Percentiles rank a stretch among this genome's conserved stretches.
These are phyloP conservation scores for Boletellus ananas DNA, from an alignment of 768 basidiomycete species.

Conservation along the genomic window DNA sequence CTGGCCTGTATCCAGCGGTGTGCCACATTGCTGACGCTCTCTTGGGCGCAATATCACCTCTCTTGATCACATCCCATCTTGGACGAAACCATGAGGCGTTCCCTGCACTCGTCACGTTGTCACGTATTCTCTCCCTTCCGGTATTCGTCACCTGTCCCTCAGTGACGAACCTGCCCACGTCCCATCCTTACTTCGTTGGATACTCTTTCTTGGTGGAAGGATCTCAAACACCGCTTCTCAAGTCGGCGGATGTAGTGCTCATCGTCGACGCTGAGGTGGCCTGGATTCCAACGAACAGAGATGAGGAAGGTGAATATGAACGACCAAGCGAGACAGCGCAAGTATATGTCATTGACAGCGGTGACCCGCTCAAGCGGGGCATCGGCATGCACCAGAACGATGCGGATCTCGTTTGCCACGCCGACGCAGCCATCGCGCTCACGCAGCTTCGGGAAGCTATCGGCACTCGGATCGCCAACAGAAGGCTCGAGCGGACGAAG, in stretches of 20 bases:
- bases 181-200: slow-evolving; percentile 53
- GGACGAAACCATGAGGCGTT: slow-evolving; percentile 54
- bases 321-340: slow-evolving; percentile 41
- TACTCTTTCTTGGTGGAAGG: slow-evolving; percentile 45
- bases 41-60: slow-evolving; percentile 45
- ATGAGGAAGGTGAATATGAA: slow-evolving; percentile 24
- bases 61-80: slow-evolving; percentile 62
- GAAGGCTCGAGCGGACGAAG: slow-evolving; percentile 13
- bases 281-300: slow-evolving; percentile 54
- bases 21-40: slow-evolving; percentile 47
- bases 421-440: slow-evolving; percentile 52
- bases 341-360: slow-evolving; percentile 59
- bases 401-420: slow-evolving; percentile 56
- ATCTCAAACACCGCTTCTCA: slow-evolving; percentile 45
- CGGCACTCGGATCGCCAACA: slow-evolving; percentile 7
- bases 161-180: slow-evolving; percentile 50
- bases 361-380: slow-evolving; percentile 53
- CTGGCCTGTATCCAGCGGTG: slow-evolving; percentile 21
- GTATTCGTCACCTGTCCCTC: slow-evolving; percentile 50
- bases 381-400: slow-evolving; percentile 49
- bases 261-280: slow-evolving; percentile 65
- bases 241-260: slow-evolving; percentile 57
- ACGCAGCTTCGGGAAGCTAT: slow-evolving; percentile 39
- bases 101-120: slow-evolving; percentile 43
- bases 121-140: slow-evolving; percentile 50